phyloP scores from a whole-genome alignment of 148 eudicot genomes.

The Rhododendron simsii region DNA sequence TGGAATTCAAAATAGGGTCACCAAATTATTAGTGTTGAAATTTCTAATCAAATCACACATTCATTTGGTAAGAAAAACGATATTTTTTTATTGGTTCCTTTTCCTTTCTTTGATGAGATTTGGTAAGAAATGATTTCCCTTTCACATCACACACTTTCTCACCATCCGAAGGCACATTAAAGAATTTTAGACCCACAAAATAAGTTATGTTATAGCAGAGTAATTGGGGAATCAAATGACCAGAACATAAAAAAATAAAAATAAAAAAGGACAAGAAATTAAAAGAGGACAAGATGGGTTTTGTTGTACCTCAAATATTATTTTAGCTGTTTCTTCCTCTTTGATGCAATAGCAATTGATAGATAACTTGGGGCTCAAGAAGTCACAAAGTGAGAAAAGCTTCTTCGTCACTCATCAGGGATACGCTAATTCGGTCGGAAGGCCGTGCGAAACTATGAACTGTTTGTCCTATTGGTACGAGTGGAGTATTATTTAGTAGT shows the following conservation, averaged over 20 bases:
- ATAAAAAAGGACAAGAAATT: background rate
- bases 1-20: background rate
- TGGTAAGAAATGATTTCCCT: background rate
- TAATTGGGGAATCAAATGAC: background rate
- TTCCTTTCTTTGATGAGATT: background rate
- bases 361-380: background rate
- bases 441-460: too few species aligned
- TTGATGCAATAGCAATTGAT: constrained; percentile 14
- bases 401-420: background rate
- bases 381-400: too few species aligned
- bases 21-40: background rate
- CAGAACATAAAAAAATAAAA: background rate
- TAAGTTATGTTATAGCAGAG: background rate
- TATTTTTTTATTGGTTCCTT: background rate
- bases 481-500: too few species aligned
- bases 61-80: background rate
- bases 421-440: background rate
- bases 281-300: background rate
- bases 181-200: background rate
- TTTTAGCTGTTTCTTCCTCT: constrained; percentile 8
- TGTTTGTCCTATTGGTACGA: too few species aligned
- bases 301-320: constrained; percentile 8
- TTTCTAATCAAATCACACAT: background rate
- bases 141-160: background rate
- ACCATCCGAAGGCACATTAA: background rate